Evolutionary conservation across 2,329 filamentous ascomycete genomes (phyloP), one percentile per base, ranked within the genome.

Genomic region (Elsinoe fawcettii): DNA sequence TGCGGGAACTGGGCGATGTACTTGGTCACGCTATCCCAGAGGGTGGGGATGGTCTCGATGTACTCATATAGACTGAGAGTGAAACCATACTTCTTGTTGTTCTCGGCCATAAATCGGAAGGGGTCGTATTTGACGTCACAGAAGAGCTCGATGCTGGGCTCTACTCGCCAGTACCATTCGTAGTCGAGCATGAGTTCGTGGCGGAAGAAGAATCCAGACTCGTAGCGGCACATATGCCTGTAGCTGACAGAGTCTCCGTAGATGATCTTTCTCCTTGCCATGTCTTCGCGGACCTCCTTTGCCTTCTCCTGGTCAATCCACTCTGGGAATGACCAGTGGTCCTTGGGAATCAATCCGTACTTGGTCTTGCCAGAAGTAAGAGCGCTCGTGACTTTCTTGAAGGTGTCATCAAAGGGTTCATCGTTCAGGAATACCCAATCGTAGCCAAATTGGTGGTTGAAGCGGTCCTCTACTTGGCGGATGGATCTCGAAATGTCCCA

Each of bases 391-490:
- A 97, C 80, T 73, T 90, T 92, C 74, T 91, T 97, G 80, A 99
- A 99, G 8, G 84, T 85, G 2, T 88, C 87, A 69, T 96, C 88
- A 68, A 99, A 99, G 0, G 90, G 88, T 71, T 91, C 84, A 70
- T 99, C 93, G 74, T 99, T 99, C 61, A 99, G 78, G 76, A 99
- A 99, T 55, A 99, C 92, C 95, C 95, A 99, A 71, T 97, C 92
- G 75, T 99, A 99, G 77, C 95, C 86, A 77, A 88, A 97, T 67
- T 92, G 88, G 67, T 85, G 84, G 77, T 99, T 99, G 83, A 99
- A 99, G 69, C 93, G 88, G 73, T 99, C 93, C 75, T 99, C 93
- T 58, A 99, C 85, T 69, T 96, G 89, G 58, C 93, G 89, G 69
- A 99, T 99, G 11, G 91, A 96, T 67, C 90, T 84, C 61, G 90